Evolutionary conservation across 768 basidiomycete species (phyloP).

Genomic region (Lyophyllum shimeji): DNA sequence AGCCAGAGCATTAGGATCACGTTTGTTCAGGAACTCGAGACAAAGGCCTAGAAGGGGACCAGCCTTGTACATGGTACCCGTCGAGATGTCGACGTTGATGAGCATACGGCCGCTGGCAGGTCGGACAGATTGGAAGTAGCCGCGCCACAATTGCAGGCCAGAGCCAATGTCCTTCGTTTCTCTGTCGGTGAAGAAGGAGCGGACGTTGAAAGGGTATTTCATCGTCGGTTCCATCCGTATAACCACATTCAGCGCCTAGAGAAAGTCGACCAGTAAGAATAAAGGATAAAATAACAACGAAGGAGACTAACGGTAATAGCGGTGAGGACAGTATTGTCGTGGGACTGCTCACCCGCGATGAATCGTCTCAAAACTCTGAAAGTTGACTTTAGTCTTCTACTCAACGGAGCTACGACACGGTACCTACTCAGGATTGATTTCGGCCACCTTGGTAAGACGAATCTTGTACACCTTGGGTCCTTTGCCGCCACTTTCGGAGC

Average conservation of each 20-base stretch:
- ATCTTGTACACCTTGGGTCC: slow-evolving; percentile 71
- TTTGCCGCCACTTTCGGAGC: slow-evolving; percentile 32
- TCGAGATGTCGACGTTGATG: slow-evolving; percentile 73
- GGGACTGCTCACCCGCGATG: slow-evolving; percentile 57
- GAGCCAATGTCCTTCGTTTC: slow-evolving; percentile 48
- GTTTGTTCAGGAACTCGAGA: slow-evolving; percentile 43
- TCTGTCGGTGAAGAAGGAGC: slow-evolving; percentile 65
- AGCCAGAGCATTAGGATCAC: slow-evolving; percentile 33
- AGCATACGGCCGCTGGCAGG: slow-evolving; percentile 58
- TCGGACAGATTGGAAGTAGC: slow-evolving; percentile 72
- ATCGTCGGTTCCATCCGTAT: slow-evolving; percentile 69
- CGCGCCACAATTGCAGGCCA: slow-evolving; percentile 68
- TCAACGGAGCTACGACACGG: background rate
- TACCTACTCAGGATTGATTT: slow-evolving; percentile 52
- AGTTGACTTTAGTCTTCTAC: background rate
- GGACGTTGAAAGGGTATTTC: slow-evolving; percentile 68
- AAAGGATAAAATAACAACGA: background rate
- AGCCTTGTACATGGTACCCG: slow-evolving; percentile 68
- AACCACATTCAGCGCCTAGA: slow-evolving; percentile 67
- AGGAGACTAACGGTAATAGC: slow-evolving; percentile 54
- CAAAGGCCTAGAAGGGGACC: slow-evolving; percentile 56
- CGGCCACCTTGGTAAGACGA: slow-evolving; percentile 53
- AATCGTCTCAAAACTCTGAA: slow-evolving; percentile 60
- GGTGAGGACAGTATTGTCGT: slow-evolving; percentile 63
- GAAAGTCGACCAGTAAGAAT: background rate